phyloP scores from a whole-genome alignment of 2,329 filamentous ascomycete species.

The Fusarium cicatricum region DNA sequence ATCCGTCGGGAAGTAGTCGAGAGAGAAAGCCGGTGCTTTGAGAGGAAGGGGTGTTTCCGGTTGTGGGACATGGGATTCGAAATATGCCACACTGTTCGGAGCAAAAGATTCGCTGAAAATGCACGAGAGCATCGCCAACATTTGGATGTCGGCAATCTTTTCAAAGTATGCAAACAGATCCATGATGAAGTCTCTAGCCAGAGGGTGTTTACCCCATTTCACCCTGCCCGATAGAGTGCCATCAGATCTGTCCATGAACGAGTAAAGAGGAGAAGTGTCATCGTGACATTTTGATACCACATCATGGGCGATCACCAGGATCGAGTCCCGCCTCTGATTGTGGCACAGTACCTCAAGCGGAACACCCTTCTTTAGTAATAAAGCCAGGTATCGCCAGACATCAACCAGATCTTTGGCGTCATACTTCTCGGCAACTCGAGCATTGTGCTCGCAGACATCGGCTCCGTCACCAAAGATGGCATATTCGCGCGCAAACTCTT shows the following conservation, averaged over 20 bases:
- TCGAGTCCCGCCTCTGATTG: slow-evolving; percentile 63
- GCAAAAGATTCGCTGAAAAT: slow-evolving; percentile 70
- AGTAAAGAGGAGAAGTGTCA: slow-evolving; percentile 20
- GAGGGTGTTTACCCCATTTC: slow-evolving; percentile 73
- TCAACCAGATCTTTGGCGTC: slow-evolving; percentile 77
- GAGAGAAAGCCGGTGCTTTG: slow-evolving; percentile 71
- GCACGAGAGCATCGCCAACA: slow-evolving; percentile 76
- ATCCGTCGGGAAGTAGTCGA: slow-evolving; percentile 72
- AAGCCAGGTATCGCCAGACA: slow-evolving; percentile 82
- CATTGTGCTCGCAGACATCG: slow-evolving; percentile 87
- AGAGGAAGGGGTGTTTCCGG: slow-evolving; percentile 70
- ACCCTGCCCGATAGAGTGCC: slow-evolving; percentile 63
- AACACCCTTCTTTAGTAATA: slow-evolving; percentile 80
- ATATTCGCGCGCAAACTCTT: slow-evolving; percentile 79
- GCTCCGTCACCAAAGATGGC: slow-evolving; percentile 82
- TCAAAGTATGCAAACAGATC: slow-evolving; percentile 73
- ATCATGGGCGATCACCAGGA: slow-evolving; percentile 74
- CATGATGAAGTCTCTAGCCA: slow-evolving; percentile 67
- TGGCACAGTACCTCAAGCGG: slow-evolving; percentile 71
- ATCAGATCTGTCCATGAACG: slow-evolving; percentile 14
- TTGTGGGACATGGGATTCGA: slow-evolving; percentile 63
- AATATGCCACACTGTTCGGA: slow-evolving; percentile 64
- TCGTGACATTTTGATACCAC: slow-evolving; percentile 53
- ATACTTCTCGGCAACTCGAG: slow-evolving; percentile 75
- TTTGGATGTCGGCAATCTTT: slow-evolving; percentile 69